These are phyloP conservation scores for Globisporangium recalcitrans DNA, from an alignment of 352 stramenopile species.

Conservation along the genomic window DNA sequence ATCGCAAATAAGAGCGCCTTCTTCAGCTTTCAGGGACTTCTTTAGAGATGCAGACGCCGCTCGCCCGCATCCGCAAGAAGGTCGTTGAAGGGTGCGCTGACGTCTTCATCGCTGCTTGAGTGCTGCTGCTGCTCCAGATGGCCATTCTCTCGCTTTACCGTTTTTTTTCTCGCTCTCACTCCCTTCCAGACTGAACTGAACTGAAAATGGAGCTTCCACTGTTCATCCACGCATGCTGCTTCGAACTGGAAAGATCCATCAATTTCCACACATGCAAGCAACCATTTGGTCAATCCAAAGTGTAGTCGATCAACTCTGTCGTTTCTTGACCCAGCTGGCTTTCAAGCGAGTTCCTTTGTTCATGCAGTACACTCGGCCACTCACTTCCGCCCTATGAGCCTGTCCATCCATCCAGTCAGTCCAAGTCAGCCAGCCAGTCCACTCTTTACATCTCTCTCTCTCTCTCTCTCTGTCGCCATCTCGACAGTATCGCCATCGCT, in stretches of 20 bases:
- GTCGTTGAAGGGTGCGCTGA: too few species aligned
- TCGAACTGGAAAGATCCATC: slow-evolving; percentile 1
- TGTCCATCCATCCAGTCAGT: slow-evolving; percentile 23
- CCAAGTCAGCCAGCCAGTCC: neutral
- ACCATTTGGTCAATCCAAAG: neutral
- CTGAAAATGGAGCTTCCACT: neutral
- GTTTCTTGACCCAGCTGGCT: slow-evolving; percentile 3
- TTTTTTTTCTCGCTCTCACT: neutral
- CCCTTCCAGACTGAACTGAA: neutral
- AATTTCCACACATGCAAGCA: too few species aligned
- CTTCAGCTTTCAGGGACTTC: too few species aligned
- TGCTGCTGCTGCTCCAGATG: neutral
- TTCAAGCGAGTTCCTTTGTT: slow-evolving; percentile 1
- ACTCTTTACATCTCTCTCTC: neutral
- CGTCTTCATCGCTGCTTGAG: too few species aligned
- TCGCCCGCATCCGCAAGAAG: too few species aligned
- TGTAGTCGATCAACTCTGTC: neutral
- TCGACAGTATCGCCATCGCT: neutral
- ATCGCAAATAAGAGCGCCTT: too few species aligned
- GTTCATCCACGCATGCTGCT: neutral
- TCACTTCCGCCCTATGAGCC: slow-evolving; percentile 16
- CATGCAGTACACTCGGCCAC: too few species aligned
- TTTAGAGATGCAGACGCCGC: too few species aligned
- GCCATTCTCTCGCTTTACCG: neutral
- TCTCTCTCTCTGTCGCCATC: neutral